Percentiles rank a stretch among this genome's conserved stretches.
Conservation (phyloP, 768 basidiomycete genomes). For the Scleroderma citrinum region DNA sequence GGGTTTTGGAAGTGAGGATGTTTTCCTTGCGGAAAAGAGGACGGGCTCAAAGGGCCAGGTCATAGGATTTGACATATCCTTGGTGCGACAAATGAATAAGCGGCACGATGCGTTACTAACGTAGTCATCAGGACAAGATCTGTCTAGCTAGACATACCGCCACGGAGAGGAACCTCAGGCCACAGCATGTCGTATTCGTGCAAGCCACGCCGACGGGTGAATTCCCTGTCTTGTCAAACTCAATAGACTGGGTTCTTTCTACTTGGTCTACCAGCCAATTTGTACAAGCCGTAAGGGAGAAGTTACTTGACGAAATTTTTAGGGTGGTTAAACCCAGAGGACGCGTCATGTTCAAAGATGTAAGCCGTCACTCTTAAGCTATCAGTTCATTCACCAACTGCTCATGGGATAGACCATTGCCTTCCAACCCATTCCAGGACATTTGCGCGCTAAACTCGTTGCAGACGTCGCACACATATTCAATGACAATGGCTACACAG, state of each 20-base stretch:
- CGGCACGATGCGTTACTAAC: not conserved
- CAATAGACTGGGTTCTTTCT: constrained; percentile 51
- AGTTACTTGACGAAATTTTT: constrained; percentile 40
- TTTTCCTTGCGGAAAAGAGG: constrained; percentile 46
- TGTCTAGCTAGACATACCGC: constrained; percentile 42
- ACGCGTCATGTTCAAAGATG: constrained; percentile 46
- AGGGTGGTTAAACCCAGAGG: constrained; percentile 54
- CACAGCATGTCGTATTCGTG: constrained; percentile 47
- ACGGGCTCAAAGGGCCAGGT: constrained; percentile 45
- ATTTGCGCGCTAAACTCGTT: constrained; percentile 35
- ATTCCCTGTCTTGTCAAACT: constrained; percentile 42
- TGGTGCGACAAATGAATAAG: too few relatives aligned
- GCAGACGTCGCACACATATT: constrained; percentile 42
- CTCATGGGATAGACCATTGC: constrained; percentile 38
- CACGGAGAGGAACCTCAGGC: constrained; percentile 31
- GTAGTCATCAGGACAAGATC: constrained; percentile 45
- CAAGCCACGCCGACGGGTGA: constrained; percentile 36
- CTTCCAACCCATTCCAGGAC: constrained; percentile 36
- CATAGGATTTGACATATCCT: constrained; percentile 51
- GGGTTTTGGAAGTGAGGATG: constrained; percentile 53
- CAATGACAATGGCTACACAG: constrained; percentile 40
- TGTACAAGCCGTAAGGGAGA: constrained; percentile 29
- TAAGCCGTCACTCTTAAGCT: constrained; percentile 12
- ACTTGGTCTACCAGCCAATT: constrained; percentile 48
- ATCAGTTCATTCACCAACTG: too few relatives aligned